Conservation (phyloP, 2,329 filamentous ascomycete genomes). For the Endoconidiophora polonica region DNA sequence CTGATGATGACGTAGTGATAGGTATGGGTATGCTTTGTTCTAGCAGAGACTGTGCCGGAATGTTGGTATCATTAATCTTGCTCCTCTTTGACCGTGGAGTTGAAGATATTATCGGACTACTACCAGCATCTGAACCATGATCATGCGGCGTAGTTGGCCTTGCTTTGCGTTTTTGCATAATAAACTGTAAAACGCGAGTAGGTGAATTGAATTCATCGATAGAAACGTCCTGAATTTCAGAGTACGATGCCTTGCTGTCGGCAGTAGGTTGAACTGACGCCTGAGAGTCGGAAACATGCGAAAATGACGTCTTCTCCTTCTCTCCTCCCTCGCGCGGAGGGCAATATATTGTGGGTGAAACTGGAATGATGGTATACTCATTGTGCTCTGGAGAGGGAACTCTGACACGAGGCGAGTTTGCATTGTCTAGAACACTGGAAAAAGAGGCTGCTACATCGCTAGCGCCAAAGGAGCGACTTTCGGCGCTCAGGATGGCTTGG, state of each 20-base stretch:
- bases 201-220: conserved; percentile 28
- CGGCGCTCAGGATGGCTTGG: conserved; percentile 2
- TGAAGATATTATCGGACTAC: too few relatives aligned
- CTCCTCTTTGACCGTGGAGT: neutral
- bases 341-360: neutral
- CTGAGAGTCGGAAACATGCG: conserved; percentile 1
- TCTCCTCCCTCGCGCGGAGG: too few relatives aligned
- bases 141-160: too few relatives aligned
- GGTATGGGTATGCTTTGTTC: too few relatives aligned
- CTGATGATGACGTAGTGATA: too few relatives aligned
- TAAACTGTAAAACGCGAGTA: conserved; percentile 25
- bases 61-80: neutral
- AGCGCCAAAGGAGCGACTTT: conserved; percentile 25
- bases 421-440: conserved; percentile 28
- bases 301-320: neutral
- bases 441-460: conserved; percentile 25
- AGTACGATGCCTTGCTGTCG: conserved; percentile 39
- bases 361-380: neutral
- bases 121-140: too few relatives aligned
- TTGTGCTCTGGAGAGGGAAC: neutral
- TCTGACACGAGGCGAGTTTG: conserved; percentile 20
- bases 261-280: conserved; percentile 25
- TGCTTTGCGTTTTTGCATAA: neutral
- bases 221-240: conserved; percentile 16
- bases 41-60: too few relatives aligned